Percentiles rank a stretch among this genome's conserved stretches.
Evolutionary conservation across 352 stramenopile genomes (phyloP).

Genomic region (Globisporangium megalacanthum): DNA sequence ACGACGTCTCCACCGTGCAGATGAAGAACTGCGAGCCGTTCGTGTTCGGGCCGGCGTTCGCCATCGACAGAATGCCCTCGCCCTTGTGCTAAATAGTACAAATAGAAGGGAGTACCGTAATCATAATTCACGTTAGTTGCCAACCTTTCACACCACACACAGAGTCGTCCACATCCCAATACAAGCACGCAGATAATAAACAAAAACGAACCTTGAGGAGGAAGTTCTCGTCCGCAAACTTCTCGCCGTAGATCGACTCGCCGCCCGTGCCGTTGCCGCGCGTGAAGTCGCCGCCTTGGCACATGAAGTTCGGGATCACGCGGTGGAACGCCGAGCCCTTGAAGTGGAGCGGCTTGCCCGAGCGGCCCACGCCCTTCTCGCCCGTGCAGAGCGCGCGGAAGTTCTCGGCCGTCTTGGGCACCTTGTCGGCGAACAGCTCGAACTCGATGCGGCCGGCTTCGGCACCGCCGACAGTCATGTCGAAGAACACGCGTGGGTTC

Average conservation of each 20-base stretch:
- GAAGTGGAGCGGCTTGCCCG: constrained; percentile 77
- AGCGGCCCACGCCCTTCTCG: constrained; percentile 54
- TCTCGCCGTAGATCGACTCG: constrained; percentile 93
- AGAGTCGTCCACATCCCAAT: background rate
- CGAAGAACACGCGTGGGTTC: constrained; percentile 96
- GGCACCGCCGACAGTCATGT: constrained; percentile 94
- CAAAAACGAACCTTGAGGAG: constrained; percentile 40
- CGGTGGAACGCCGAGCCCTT: constrained; percentile 91
- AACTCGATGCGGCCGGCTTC: constrained; percentile 88
- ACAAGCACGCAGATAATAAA: background rate
- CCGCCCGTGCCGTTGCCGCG: constrained; percentile 90
- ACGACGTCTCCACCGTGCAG: constrained; percentile 87
- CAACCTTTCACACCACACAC: background rate
- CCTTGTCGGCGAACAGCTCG: constrained; percentile 84
- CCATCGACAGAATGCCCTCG: constrained; percentile 93
- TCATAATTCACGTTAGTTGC: too few relatives aligned
- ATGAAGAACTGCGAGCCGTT: constrained; percentile 99
- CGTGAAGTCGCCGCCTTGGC: constrained; percentile 95
- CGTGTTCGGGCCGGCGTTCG: constrained; percentile 95
- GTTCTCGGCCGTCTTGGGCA: constrained; percentile 61
- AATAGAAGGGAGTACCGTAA: too few relatives aligned
- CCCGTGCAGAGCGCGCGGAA: constrained; percentile 53
- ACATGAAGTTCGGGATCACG: constrained; percentile 94
- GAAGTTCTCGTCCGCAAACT: constrained; percentile 98
- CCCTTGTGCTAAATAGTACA: constrained; percentile 67